Percentiles rank a stretch among this genome's conserved stretches.
phyloP scores from a whole-genome alignment of 2,329 filamentous ascomycete genomes.

The Albophoma yamanashiensis region DNA sequence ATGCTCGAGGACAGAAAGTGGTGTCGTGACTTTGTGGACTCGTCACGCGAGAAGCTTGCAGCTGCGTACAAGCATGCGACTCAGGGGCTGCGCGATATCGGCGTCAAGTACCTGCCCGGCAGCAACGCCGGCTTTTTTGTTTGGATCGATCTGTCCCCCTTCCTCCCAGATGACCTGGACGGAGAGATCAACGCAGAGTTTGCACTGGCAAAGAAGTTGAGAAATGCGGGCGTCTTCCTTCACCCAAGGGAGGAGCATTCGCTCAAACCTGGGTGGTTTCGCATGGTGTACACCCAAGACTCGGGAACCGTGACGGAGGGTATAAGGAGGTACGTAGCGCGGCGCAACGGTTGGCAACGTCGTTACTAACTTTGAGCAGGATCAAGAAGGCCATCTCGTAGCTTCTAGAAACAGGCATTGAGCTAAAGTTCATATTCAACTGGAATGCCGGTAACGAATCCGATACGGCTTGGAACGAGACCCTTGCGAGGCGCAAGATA shows the following conservation, averaged over 20 bases:
- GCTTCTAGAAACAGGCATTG: background rate
- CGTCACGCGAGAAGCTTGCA: constrained; percentile 26
- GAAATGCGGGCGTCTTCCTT: constrained; percentile 37
- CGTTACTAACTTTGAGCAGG: background rate
- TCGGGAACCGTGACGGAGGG: constrained; percentile 23
- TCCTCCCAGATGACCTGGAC: constrained; percentile 19
- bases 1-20: constrained; percentile 36
- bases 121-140: constrained; percentile 49
- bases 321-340: constrained; percentile 18
- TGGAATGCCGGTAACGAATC: background rate
- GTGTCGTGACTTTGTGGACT: constrained; percentile 30
- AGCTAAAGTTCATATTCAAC: background rate
- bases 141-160: constrained; percentile 38
- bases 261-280: constrained; percentile 38
- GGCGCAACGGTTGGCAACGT: background rate
- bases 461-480: background rate
- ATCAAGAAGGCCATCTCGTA: constrained; percentile 4
- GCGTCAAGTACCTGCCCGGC: constrained; percentile 30
- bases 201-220: constrained; percentile 29
- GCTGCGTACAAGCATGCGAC: constrained; percentile 29
- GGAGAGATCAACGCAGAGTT: constrained; percentile 28
- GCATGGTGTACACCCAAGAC: constrained; percentile 39
- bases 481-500: background rate
- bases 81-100: constrained; percentile 23
- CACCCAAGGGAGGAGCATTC: constrained; percentile 36